phyloP scores from a whole-genome alignment of 176 grass and related monocot genomes.

The Carex parvula region DNA sequence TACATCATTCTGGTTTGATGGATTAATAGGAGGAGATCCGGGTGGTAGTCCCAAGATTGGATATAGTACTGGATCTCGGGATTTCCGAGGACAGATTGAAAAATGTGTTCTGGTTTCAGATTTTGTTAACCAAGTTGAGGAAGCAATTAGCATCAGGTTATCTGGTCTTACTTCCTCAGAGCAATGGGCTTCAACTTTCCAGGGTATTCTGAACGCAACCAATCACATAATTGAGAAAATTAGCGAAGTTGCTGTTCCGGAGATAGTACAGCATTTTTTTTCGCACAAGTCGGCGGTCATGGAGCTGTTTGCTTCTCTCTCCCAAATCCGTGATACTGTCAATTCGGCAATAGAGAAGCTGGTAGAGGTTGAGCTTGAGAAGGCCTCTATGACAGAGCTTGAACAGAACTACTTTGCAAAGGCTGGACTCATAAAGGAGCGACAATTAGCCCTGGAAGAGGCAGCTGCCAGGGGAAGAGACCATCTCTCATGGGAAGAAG shows the following conservation, averaged over 20 bases:
- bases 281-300: slow-evolving; percentile 74
- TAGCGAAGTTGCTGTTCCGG: slow-evolving; percentile 68
- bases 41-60: slow-evolving; percentile 43
- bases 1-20: slow-evolving; percentile 43
- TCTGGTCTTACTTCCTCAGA: slow-evolving; percentile 32
- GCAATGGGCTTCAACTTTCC: slow-evolving; percentile 71
- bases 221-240: slow-evolving; percentile 84
- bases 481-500: slow-evolving; percentile 99
- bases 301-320: slow-evolving; percentile 70
- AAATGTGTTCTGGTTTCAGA: slow-evolving; percentile 69
- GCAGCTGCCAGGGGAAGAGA: slow-evolving; percentile 76
- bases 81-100: slow-evolving; percentile 86
- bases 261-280: slow-evolving; percentile 72
- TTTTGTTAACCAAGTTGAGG: slow-evolving; percentile 72
- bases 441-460: slow-evolving; percentile 80
- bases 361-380: slow-evolving; percentile 79
- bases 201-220: slow-evolving; percentile 49
- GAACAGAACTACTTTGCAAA: slow-evolving; percentile 81
- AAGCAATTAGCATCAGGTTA: slow-evolving; percentile 50
- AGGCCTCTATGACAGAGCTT: slow-evolving; percentile 65
- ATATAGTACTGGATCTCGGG: slow-evolving; percentile 37
- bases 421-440: slow-evolving; percentile 79
- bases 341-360: slow-evolving; percentile 77
- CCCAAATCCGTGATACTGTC: slow-evolving; percentile 74
- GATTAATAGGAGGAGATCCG: slow-evolving; percentile 30